Evolutionary conservation across 768 basidiomycete species (phyloP), one percentile per base, ranked within the genome.

Genomic region (Cystoderma amianthinum): DNA sequence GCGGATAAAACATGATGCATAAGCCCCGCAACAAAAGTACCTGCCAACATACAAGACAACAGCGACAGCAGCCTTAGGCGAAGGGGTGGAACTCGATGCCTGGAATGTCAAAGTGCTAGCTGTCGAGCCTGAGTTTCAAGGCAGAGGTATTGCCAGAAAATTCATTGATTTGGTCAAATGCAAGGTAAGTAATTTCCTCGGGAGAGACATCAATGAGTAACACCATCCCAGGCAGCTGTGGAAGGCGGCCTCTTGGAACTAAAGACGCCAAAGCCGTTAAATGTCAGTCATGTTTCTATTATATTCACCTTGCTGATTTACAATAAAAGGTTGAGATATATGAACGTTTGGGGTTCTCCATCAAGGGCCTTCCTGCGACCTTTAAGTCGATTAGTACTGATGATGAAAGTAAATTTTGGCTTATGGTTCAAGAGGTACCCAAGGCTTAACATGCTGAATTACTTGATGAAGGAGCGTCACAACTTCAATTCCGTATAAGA

Each of bases 31-130:
- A 7, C 25, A 7, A 7, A n/a, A 7, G 25, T 28, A n/a, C 25
- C n/a, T 28, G 25, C 25, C 7, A 28, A 28, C 7, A n/a, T 28
- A 7, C n/a, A n/a, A n/a, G 25, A 7, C 25, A n/a, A 28, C n/a
- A 28, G 7, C 7, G 25, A n/a, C 25, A 28, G 7, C 7, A n/a
- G 7, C n/a, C 7, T 7, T 28, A 28, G 25, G n/a, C 25, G 25
- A n/a, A n/a, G 25, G 7, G 25, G 7, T 28, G 25, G 25, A n/a
- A 7, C 25, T n/a, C 25, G n/a, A n/a, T n/a, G 25, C 7, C 25
- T 51, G 47, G 49, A 41, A 48, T 21, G 21, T 51, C 21, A 43
- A 48, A 36, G 28, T 21, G 5, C 4, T 51, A 18, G 49, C 16
- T 2, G 48, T 48, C n/a, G 42, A 44, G 24, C 49, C 49, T 5